These are phyloP conservation scores for Cicer judaicum DNA, from an alignment of 306 rosid genomes.

Conservation along the genomic window DNA sequence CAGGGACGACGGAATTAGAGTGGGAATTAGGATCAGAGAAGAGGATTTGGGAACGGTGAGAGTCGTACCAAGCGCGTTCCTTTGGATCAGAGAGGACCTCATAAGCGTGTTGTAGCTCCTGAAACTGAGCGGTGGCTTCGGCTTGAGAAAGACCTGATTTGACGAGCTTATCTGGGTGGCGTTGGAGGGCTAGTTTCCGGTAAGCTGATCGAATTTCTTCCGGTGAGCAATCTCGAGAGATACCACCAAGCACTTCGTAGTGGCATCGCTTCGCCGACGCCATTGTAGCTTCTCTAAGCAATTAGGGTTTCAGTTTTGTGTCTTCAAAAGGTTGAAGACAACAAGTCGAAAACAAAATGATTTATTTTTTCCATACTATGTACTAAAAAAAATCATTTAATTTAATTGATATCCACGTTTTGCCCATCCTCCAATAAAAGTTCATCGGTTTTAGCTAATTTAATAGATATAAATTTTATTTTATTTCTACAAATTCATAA, in stretches of 20 bases:
- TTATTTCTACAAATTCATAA: no score
- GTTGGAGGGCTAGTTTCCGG: slow-evolving; percentile 82
- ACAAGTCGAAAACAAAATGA: neutral
- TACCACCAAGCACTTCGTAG: slow-evolving; percentile 83
- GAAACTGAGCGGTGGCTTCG: slow-evolving; percentile 89
- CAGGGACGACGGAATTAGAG: slow-evolving; percentile 59
- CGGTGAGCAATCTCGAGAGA: slow-evolving; percentile 61
- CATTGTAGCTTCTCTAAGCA: slow-evolving; percentile 36
- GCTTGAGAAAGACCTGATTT: slow-evolving; percentile 74
- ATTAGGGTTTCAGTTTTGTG: slow-evolving; percentile 38
- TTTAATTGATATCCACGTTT: no score
- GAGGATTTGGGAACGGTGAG: slow-evolving; percentile 94
- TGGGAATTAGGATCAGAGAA: slow-evolving; percentile 71
- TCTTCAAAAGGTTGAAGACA: neutral
- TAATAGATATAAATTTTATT: no score
- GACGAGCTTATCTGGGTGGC: slow-evolving; percentile 95
- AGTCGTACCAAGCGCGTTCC: slow-evolving; percentile 97
- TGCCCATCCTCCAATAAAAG: no score
- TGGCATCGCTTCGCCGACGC: slow-evolving; percentile 86
- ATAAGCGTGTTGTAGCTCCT: slow-evolving; percentile 91
- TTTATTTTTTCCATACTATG: no score
- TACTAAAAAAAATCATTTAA: no score
- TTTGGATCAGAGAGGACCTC: slow-evolving; percentile 95
- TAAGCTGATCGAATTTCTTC: slow-evolving; percentile 84
- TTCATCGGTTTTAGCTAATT: no score